Conservation (phyloP, 148 eudicot genomes). For the Euryodendron excelsum region DNA sequence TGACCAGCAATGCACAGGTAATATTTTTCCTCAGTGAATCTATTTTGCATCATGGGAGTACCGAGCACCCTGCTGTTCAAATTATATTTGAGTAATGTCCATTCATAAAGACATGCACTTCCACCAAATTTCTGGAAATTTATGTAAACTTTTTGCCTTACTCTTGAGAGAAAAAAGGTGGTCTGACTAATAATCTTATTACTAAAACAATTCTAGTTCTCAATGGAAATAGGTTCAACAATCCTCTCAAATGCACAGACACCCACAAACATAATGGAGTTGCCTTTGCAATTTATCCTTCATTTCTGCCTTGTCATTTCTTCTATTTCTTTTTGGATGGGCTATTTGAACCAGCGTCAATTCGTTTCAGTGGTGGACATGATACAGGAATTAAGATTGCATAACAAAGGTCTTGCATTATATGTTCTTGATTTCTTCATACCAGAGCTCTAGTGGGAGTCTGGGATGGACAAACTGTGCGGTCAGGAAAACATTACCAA, state of each 20-base stretch:
- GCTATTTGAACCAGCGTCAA: background rate
- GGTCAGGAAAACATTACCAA: background rate
- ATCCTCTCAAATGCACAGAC: conserved; percentile 1
- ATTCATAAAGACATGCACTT: background rate
- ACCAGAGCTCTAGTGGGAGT: background rate
- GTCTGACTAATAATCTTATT: background rate
- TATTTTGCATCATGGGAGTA: too few relatives aligned
- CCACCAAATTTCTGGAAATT: background rate
- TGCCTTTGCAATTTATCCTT: background rate
- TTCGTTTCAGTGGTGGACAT: background rate
- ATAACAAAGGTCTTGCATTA: background rate
- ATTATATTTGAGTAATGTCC: background rate
- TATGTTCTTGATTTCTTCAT: background rate
- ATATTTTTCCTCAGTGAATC: too few relatives aligned
- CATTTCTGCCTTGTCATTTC: too few relatives aligned
- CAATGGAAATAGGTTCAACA: conserved; percentile 5
- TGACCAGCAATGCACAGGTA: background rate
- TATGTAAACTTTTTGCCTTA: background rate
- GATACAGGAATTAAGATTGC: background rate
- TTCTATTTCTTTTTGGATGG: too few relatives aligned
- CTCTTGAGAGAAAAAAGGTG: background rate
- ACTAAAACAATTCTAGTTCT: background rate
- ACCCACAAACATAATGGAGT: background rate
- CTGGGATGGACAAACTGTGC: background rate
- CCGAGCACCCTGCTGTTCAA: background rate